phyloP scores from a whole-genome alignment of 768 basidiomycete genomes.

The Tubosaeta brunneosetosa region DNA sequence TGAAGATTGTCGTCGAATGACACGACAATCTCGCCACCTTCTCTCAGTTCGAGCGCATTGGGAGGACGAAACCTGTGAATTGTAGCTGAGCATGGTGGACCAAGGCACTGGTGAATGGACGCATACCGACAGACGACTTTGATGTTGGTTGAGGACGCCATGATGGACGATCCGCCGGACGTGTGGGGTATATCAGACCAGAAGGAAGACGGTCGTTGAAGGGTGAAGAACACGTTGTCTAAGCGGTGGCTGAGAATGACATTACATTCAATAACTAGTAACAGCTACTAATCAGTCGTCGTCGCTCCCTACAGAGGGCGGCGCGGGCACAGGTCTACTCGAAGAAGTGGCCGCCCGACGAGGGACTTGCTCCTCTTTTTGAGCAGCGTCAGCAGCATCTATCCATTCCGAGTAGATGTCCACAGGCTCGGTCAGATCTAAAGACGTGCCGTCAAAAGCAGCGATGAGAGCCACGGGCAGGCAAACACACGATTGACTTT shows the following conservation, averaged over 20 bases:
- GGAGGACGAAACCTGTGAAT: conserved; percentile 82
- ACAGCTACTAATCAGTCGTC: conserved; percentile 39
- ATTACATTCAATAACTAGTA: neutral
- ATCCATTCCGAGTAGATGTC: conserved; percentile 94
- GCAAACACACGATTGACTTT: conserved; percentile 74
- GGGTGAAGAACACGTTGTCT: conserved; percentile 20
- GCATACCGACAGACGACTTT: conserved; percentile 98
- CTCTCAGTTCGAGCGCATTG: conserved; percentile 84
- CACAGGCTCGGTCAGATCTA: conserved; percentile 83
- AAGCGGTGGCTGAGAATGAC: conserved; percentile 28
- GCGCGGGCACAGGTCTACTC: conserved; percentile 35
- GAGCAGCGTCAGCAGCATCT: conserved; percentile 80
- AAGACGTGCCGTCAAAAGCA: conserved; percentile 13
- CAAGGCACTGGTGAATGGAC: conserved; percentile 2
- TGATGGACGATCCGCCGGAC: conserved; percentile 38
- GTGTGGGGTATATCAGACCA: conserved; percentile 16
- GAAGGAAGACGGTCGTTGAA: conserved; percentile 7
- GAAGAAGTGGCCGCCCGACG: conserved; percentile 55
- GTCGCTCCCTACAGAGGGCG: conserved; percentile 41
- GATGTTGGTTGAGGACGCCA: conserved; percentile 82
- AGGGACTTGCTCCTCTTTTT: conserved; percentile 51
- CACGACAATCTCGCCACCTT: conserved; percentile 87
- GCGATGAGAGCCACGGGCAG: neutral
- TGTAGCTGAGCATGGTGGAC: conserved; percentile 5
- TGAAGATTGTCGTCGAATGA: conserved; percentile 83